Percentiles rank a stretch among this genome's conserved stretches.
Evolutionary conservation across 192 early-diverging fungal genomes (phyloP).

Genomic region (Coemansia sp.): DNA sequence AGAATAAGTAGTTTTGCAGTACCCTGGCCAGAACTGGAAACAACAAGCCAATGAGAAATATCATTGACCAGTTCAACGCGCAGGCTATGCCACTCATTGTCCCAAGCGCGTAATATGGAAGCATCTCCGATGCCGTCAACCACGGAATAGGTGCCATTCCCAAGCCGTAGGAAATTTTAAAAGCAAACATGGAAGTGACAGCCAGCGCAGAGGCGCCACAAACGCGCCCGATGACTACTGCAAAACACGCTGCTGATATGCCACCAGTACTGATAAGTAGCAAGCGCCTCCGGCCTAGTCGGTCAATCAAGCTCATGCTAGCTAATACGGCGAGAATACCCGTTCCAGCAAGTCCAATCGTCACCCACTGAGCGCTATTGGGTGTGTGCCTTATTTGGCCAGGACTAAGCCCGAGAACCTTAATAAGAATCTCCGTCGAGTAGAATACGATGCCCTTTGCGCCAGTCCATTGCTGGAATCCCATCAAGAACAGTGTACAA

Average conservation of each 20-base stretch:
- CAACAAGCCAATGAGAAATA: constrained; percentile 57
- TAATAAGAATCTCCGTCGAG: constrained; percentile 70
- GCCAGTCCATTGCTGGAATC: constrained; percentile 78
- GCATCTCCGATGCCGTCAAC: constrained; percentile 71
- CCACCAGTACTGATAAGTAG: constrained; percentile 62
- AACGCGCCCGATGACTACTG: constrained; percentile 60
- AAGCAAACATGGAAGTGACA: constrained; percentile 60
- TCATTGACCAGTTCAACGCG: constrained; percentile 69
- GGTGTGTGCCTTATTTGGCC: constrained; percentile 36
- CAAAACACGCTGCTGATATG: constrained; percentile 54
- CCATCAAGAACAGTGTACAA: constrained; percentile 65
- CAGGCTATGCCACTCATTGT: constrained; percentile 67
- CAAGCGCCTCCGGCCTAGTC: constrained; percentile 64
- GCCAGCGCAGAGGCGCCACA: constrained; percentile 44
- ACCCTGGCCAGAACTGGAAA: constrained; percentile 49
- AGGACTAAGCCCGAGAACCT: constrained; percentile 53
- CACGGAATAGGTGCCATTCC: constrained; percentile 81
- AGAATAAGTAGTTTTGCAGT: constrained; percentile 47
- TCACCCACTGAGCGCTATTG: constrained; percentile 45
- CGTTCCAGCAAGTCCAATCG: constrained; percentile 36
- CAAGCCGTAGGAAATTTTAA: constrained; percentile 68
- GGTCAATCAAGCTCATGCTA: constrained; percentile 61
- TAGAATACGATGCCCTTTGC: constrained; percentile 84
- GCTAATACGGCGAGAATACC: constrained; percentile 32
- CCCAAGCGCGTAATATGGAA: constrained; percentile 71